Base-by-base conservation (phyloP, 345 rosid species). In the Reutealis trisperma region DNA sequence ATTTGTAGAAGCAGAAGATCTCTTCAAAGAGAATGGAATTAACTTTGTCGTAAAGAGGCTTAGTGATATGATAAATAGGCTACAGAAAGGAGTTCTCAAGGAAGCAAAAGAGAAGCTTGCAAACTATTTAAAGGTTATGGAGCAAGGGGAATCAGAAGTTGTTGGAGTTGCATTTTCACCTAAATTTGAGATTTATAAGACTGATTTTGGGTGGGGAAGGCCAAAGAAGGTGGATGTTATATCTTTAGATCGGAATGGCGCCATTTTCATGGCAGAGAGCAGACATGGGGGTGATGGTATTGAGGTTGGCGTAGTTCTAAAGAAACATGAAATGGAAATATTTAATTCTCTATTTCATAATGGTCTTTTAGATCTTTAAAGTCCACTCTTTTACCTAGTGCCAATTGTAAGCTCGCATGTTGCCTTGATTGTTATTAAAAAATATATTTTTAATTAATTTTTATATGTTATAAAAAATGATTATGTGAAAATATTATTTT, bases 201-300 rank as follows among this genome's bases (percentile, higher is more conserved):
- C 21, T 3, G 72, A 69, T 24, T 69, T 69, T 27, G 72, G 72
- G 22, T 69, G 72, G 72, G 72, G 72, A 2, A 47, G 34, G 10
- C 72, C 72, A 30, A 47, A 51, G 55, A 25, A 24, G 59, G 72
- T 69, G 16, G 71, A 67, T 15, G 8, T 67, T 44, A 67, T 9
- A 3, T 70, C 61, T 18, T 21, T 70, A 52, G 73, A 54, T 32
- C 71, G 78, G 71, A 51, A 14, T 6, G 62, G 62, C 8, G 12
- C 62, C 10, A 52, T 70, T 54, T 82, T 78, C 5, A 54, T 84
- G 79, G 70, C 81, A 0, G 84, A 77, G 74, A 82, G 68, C 54
- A 66, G 74, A 66, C 69, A 84, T 14, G 78, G 47, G 32, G 42
- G 57, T 0, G 84, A 79, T 66, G 84, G 86, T 0, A 74, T 86